phyloP scores from a whole-genome alignment of 208 protist species.

The Acanthamoeba castellanii region DNA sequence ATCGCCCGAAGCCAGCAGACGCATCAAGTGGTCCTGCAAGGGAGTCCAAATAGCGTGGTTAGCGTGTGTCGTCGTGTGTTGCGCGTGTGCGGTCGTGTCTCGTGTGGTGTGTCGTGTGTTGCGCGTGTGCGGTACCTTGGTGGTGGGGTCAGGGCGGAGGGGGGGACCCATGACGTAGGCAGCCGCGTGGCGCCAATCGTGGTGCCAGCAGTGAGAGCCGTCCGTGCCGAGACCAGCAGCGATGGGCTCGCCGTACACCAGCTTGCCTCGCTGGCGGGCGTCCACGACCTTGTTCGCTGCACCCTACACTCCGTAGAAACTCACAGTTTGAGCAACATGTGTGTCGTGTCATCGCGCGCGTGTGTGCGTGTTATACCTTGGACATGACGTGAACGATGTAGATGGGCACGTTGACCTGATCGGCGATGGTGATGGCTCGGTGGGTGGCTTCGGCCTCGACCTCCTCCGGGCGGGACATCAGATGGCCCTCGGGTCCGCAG shows the following conservation, averaged over 20 bases:
- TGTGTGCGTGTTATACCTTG: slow-evolving; percentile 73
- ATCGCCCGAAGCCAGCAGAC: slow-evolving; percentile 87
- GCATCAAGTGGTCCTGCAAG: slow-evolving; percentile 83
- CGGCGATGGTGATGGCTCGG: slow-evolving; percentile 88
- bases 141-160: slow-evolving; percentile 88
- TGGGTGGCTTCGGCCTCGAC: slow-evolving; percentile 90
- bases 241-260: slow-evolving; percentile 91
- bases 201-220: slow-evolving; percentile 84
- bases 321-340: not conserved
- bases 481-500: slow-evolving; percentile 89
- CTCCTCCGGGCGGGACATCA: slow-evolving; percentile 86
- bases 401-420: slow-evolving; percentile 88
- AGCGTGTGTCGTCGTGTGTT: no score
- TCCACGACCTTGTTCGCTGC: slow-evolving; percentile 76
- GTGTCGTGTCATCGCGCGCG: not conserved
- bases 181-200: slow-evolving; percentile 89
- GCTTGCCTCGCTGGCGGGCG: slow-evolving; percentile 72
- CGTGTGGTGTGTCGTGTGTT: no score
- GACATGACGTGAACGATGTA: slow-evolving; percentile 91
- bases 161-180: slow-evolving; percentile 91
- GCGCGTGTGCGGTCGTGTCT: no score
- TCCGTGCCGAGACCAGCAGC: slow-evolving; percentile 85
- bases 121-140: slow-evolving; percentile 71
- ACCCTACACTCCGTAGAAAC: not conserved
- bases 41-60: no score